These are phyloP conservation scores for Lachnellula occidentalis DNA, from an alignment of 2,329 filamentous ascomycete genomes.

Conservation along the genomic window DNA sequence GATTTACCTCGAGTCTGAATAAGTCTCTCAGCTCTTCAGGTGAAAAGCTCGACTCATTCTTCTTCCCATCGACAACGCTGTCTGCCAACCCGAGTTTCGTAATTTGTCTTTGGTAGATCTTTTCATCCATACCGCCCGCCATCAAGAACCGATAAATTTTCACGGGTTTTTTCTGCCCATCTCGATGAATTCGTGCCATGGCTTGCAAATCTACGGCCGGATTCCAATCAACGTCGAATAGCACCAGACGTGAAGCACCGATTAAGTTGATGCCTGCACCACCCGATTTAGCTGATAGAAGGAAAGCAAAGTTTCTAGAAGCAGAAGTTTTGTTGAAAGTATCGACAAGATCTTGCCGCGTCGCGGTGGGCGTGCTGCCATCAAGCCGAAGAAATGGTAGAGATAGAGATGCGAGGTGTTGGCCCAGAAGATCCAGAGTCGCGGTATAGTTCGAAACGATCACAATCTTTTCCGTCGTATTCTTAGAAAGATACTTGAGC, in stretches of 20 bases:
- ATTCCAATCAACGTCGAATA: constrained; percentile 75
- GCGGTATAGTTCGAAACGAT: constrained; percentile 73
- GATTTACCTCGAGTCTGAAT: constrained; percentile 57
- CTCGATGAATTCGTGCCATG: constrained; percentile 69
- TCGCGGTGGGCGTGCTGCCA: constrained; percentile 56
- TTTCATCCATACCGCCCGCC: constrained; percentile 65
- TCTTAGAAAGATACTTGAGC: constrained; percentile 53
- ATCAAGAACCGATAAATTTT: constrained; percentile 66
- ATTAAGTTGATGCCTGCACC: constrained; percentile 66
- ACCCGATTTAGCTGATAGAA: constrained; percentile 68
- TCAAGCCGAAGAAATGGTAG: constrained; percentile 64
- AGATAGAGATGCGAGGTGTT: constrained; percentile 53
- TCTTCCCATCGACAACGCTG: constrained; percentile 64
- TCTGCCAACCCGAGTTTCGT: constrained; percentile 67
- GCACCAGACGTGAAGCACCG: constrained; percentile 62
- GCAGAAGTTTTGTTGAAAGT: constrained; percentile 59
- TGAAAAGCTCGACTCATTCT: constrained; percentile 55
- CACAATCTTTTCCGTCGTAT: constrained; percentile 64
- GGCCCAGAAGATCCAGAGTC: constrained; percentile 61
- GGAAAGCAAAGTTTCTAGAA: constrained; percentile 58
- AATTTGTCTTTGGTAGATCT: constrained; percentile 68
- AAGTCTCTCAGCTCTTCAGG: constrained; percentile 60
- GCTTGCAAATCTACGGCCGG: constrained; percentile 68
- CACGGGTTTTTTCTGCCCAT: constrained; percentile 63
- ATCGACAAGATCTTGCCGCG: constrained; percentile 64